A percentile compares a stretch with the other conserved stretches of the same genome.
Conservation (phyloP, 2,329 filamentous ascomycete genomes). For the Fulvia fulva region DNA sequence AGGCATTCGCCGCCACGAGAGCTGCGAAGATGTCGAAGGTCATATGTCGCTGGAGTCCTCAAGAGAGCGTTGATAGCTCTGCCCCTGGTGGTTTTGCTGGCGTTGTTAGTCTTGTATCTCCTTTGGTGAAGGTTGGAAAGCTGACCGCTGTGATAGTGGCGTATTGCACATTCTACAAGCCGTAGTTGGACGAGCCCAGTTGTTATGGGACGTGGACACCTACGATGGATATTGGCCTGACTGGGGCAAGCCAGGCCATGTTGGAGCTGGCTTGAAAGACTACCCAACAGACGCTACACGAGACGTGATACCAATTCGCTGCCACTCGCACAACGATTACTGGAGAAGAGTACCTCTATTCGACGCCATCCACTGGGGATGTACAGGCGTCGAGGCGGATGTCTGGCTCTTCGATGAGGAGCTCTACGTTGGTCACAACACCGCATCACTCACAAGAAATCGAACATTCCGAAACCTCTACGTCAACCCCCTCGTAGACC, state of each 20-base stretch:
- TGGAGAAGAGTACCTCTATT: slow-evolving; percentile 61
- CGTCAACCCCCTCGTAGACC: slow-evolving; percentile 57
- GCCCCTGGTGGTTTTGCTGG: slow-evolving; percentile 14
- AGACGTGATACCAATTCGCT: slow-evolving; percentile 51
- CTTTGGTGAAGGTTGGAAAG: neutral
- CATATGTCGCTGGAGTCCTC: slow-evolving; percentile 10
- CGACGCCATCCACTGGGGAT: slow-evolving; percentile 56
- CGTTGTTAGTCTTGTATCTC: slow-evolving; percentile 15
- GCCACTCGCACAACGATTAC: slow-evolving; percentile 70
- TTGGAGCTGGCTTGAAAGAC: slow-evolving; percentile 32
- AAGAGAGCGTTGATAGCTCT: slow-evolving; percentile 9
- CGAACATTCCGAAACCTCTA: slow-evolving; percentile 62
- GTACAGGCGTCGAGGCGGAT: slow-evolving; percentile 64
- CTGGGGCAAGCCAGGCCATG: slow-evolving; percentile 41
- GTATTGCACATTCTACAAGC: slow-evolving; percentile 41
- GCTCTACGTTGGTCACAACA: slow-evolving; percentile 62
- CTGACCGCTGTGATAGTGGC: slow-evolving; percentile 34
- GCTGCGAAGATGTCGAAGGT: slow-evolving; percentile 10
- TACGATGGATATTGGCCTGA: slow-evolving; percentile 32
- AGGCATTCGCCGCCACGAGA: slow-evolving; percentile 10
- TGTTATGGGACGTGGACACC: slow-evolving; percentile 36
- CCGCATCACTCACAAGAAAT: slow-evolving; percentile 49
- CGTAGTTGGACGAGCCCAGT: slow-evolving; percentile 34
- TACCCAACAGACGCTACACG: slow-evolving; percentile 40
- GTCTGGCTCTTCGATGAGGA: slow-evolving; percentile 58